A percentile compares a stretch with the other conserved stretches of the same genome.
These are phyloP conservation scores for Russula brevipes DNA, from an alignment of 768 basidiomycete genomes.

Conservation along the genomic window DNA sequence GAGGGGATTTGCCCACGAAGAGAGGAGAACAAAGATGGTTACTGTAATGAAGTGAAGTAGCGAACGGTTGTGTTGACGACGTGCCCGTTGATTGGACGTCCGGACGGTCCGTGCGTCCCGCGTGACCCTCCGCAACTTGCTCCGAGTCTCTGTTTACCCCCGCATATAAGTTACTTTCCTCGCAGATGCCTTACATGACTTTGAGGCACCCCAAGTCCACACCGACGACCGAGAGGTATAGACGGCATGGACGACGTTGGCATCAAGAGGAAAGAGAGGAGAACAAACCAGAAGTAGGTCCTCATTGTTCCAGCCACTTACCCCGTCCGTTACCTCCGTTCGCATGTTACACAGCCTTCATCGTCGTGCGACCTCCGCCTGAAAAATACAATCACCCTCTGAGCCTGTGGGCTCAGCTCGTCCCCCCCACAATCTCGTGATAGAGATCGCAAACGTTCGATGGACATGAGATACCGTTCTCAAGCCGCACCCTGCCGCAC, in stretches of 20 bases:
- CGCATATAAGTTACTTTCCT: no score
- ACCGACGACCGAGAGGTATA: not conserved
- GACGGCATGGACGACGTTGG: slow-evolving; percentile 31
- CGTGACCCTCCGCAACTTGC: no score
- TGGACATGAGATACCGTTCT: slow-evolving; percentile 37
- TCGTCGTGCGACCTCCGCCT: slow-evolving; percentile 87
- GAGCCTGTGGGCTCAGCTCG: slow-evolving; percentile 87
- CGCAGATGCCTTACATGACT: no score
- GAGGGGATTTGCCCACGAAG: no score
- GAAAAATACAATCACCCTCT: slow-evolving; percentile 79
- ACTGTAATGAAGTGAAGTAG: no score
- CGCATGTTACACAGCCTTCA: slow-evolving; percentile 59
- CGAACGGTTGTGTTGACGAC: no score
- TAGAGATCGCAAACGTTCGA: slow-evolving; percentile 37
- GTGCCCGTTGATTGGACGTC: no score
- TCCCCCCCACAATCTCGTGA: slow-evolving; percentile 57
- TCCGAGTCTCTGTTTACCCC: no score
- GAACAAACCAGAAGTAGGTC: slow-evolving; percentile 45
- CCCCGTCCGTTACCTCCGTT: not conserved
- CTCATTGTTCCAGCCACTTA: slow-evolving; percentile 13
- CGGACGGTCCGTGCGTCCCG: no score
- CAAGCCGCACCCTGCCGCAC: not conserved
- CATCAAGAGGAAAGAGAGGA: slow-evolving; percentile 44
- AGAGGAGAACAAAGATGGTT: no score
- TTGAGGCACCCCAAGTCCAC: not conserved